Percentiles rank a stretch among this genome's conserved stretches.
phyloP scores from a whole-genome alignment of 805 yeast species.

The Lachancea cidri region DNA sequence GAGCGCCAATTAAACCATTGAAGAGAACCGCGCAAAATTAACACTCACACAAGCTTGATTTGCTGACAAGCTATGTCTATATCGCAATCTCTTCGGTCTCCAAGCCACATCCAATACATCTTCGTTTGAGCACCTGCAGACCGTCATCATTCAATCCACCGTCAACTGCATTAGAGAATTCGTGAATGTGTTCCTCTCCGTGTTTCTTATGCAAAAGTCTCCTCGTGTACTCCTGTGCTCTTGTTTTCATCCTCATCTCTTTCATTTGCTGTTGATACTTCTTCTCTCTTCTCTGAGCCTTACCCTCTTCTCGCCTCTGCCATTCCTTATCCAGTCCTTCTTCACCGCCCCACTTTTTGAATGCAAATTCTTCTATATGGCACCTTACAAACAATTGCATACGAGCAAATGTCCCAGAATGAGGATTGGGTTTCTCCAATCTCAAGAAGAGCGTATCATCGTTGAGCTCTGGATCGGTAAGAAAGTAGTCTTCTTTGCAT shows the following conservation, averaged over 20 bases:
- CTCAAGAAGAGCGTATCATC: constrained; percentile 66
- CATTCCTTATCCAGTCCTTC: constrained; percentile 91
- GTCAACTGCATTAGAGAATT: constrained; percentile 57
- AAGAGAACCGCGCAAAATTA: too few relatives aligned
- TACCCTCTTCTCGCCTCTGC: constrained; percentile 71
- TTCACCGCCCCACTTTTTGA: constrained; percentile 89
- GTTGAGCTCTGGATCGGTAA: constrained; percentile 88
- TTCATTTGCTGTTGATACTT: constrained; percentile 70
- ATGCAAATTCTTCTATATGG: constrained; percentile 91
- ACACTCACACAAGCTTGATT: too few relatives aligned
- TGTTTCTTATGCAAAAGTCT: constrained; percentile 55
- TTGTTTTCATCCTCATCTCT: constrained; percentile 85
- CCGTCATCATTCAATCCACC: constrained; percentile 42
- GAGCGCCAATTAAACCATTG: too few relatives aligned
- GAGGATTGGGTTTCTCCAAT: constrained; percentile 90
- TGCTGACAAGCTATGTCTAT: too few relatives aligned
- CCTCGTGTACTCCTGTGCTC: constrained; percentile 87
- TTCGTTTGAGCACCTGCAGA: constrained; percentile 41
- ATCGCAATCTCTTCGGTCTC: constrained; percentile 73
- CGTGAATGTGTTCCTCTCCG: constrained; percentile 64
- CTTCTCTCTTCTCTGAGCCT: constrained; percentile 68
- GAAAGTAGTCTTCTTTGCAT: constrained; percentile 83
- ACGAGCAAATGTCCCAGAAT: constrained; percentile 77
- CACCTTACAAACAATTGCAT: constrained; percentile 89
- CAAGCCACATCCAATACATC: constrained; percentile 79